Percentiles rank a stretch among this genome's conserved stretches.
phyloP scores from a whole-genome alignment of 352 stramenopile species.

The Pythium pyrilobum region DNA sequence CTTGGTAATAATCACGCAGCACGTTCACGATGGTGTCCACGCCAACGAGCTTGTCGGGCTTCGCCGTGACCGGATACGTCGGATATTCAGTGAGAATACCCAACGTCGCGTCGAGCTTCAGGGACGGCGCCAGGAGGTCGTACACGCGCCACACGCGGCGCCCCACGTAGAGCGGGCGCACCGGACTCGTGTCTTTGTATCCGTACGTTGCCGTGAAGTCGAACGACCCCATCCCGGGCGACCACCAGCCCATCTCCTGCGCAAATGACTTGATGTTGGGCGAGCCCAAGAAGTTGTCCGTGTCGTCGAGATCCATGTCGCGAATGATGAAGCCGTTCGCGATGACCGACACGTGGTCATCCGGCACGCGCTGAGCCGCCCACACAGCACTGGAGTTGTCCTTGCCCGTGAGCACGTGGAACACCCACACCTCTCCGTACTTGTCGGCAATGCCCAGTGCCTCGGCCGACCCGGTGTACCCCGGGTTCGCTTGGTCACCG shows the following conservation, averaged over 20 bases:
- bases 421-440: conserved; percentile 82
- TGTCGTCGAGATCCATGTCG: conserved; percentile 58
- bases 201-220: conserved; percentile 43
- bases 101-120: conserved; percentile 38
- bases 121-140: conserved; percentile 51
- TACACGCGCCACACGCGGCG: conserved; percentile 80
- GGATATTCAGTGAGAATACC: conserved; percentile 31
- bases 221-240: conserved; percentile 27
- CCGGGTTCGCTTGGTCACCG: conserved; percentile 28
- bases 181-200: conserved; percentile 26
- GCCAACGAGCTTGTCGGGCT: conserved; percentile 42
- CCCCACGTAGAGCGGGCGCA: conserved; percentile 37
- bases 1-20: conserved; percentile 83
- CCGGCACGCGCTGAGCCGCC: conserved; percentile 83
- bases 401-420: conserved; percentile 86
- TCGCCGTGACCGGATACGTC: conserved; percentile 71
- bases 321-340: conserved; percentile 90
- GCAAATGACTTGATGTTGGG: conserved; percentile 69
- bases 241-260: conserved; percentile 66
- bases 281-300: conserved; percentile 74
- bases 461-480: conserved; percentile 50
- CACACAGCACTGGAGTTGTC: conserved; percentile 80
- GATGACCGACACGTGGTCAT: conserved; percentile 76
- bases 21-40: conserved; percentile 62
- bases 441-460: conserved; percentile 75